Evolutionary conservation across 495 filamentous ascomycete genomes (phyloP).

Genomic region (Lasiosphaeria ovina): DNA sequence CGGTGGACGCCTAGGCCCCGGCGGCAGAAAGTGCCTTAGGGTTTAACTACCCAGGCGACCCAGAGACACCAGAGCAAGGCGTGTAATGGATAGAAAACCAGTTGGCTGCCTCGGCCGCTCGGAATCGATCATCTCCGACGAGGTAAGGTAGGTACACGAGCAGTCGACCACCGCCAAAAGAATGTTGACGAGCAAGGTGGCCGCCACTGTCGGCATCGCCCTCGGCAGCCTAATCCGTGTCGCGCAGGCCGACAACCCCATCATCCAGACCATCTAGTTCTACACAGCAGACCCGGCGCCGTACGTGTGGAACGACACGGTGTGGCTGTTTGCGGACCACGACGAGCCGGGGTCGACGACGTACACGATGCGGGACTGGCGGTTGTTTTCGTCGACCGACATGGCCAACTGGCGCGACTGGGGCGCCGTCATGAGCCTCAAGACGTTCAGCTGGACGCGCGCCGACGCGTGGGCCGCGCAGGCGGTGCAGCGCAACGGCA

Average conservation of each 20-base stretch:
- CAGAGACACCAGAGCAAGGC: too few species aligned
- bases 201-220: neutral
- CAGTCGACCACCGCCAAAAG: neutral
- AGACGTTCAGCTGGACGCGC: conserved; percentile 5
- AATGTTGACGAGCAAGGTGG: neutral
- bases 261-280: conserved; percentile 24
- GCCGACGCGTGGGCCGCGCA: conserved; percentile 8
- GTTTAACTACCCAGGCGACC: too few species aligned
- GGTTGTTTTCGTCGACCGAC: conserved; percentile 1
- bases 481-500: neutral
- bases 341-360: neutral
- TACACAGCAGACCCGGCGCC: conserved; percentile 35
- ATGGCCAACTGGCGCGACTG: conserved; percentile 6
- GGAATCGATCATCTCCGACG: too few species aligned
- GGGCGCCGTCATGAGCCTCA: neutral
- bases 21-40: too few species aligned
- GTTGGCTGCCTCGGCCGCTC: too few species aligned
- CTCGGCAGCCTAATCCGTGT: conserved; percentile 10
- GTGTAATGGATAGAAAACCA: too few species aligned
- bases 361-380: conserved; percentile 6
- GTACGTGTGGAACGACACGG: conserved; percentile 18
- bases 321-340: conserved; percentile 5
- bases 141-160: too few species aligned
- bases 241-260: conserved; percentile 21
- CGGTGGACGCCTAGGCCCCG: too few species aligned